Evolutionary conservation across 2,329 filamentous ascomycete species (phyloP), one percentile per base, ranked within the genome.

Genomic region (Shiraia sp.): DNA sequence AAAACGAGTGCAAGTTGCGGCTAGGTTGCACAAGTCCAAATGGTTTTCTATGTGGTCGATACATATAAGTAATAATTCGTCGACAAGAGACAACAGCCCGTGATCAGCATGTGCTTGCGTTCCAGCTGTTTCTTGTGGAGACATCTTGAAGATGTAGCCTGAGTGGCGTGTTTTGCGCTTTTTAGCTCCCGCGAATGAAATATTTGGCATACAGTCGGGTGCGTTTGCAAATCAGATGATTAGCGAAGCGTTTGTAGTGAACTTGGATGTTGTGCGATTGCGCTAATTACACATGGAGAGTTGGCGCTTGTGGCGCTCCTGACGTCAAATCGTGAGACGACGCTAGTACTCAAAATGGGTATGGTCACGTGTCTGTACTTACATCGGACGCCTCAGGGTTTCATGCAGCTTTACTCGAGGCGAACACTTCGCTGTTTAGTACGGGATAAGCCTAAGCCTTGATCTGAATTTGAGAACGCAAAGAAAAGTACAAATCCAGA

Each of bases 31-130:
- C 3, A 68, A 51, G 1, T 56, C 43, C 22, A 48, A 31, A 6
- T 41, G 45, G 7, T 36, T 47, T 7, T 63, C 53, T 24, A 69
- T 51, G 4, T 65, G 56, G 16, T 69, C 63, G 35, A 70, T 58
- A 24, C 69, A 58, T 17, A 50, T 54, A 4, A 69, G 61, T 9
- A 69, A 54, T 3, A 69, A 49, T 42, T 70, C 66, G 36, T 68
- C 65, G 14, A 59, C 63, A 5, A 70, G 51, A 1, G 53, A 57
- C 10, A 65, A 43, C 2, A 66, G 47, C 15, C 56, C 51, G 23
- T 34, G 34, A 34, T 55, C 37, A 10, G 53, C 37, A 31, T 41
- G 41, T 16, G 55, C 42, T 38, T 53, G 46, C 7, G 47, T 49
- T 10, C 35, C 42, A 28, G 47, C 46, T 10, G 46, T 43, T 26